Evolutionary conservation across 345 rosid species (phyloP), one percentile per base, ranked within the genome.

Genomic region (Clarkia xantiana): DNA sequence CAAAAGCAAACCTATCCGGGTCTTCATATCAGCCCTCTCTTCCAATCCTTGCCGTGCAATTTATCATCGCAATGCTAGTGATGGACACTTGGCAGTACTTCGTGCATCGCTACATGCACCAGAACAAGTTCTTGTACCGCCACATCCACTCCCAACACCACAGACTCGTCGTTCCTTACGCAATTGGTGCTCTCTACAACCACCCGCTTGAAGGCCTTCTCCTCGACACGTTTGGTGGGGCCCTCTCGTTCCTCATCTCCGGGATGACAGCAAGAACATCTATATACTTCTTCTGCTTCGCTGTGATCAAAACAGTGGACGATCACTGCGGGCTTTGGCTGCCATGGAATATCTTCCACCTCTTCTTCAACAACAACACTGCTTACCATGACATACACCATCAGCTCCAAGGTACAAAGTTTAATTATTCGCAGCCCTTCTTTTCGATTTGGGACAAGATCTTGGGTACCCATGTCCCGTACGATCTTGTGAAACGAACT

Each of bases 391-490:
- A 80, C 66, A 62, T 80, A 56, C 88, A 80, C 44, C 94, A 78
- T 67, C 94, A 78, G 56, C 75, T 78, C 40, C 84, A 67, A 23
- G 88, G 85, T 50, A 66, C 73, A 2, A 84, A 80, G 68, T 78
- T 61, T 67, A 84, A 84, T 55, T 80, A 78, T 58, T 76, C 94
- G 47, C 94, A 84, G 62, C 88, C 94, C 9, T 80, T 84, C 70
- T 84, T 84, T 68, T 64, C 85, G 49, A 66, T 78, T 38, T 80
- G 88, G 88, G 88, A 84, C 62, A 78, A 65, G 64, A 54, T 80
- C 14, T 71, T 80, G 15, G 85, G 94, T 52, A 84, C 85, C 60
- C 68, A 81, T 57, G 76, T 66, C 80, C 77, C 90, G 4, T 74
- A 70, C 47, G 53, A 54, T 54, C 77, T 81, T 43, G 61, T 74